Conservation (phyloP, 495 filamentous ascomycete genomes). For the Tuber aestivum region DNA sequence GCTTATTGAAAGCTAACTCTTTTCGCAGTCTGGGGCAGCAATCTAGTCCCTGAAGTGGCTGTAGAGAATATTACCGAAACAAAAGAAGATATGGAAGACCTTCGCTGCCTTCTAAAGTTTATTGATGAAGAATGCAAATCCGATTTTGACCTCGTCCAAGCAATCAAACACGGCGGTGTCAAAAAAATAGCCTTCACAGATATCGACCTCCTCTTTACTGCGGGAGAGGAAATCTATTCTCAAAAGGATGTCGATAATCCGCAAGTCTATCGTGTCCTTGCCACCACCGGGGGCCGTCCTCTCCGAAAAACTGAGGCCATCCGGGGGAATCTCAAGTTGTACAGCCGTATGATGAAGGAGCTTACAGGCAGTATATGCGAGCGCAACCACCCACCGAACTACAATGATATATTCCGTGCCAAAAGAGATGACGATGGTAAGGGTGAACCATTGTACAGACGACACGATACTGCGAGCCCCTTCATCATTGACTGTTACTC, state of each 20-base stretch:
- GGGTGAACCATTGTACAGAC: background rate
- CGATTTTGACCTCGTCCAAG: background rate
- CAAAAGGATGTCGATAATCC: background rate
- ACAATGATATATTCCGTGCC: background rate
- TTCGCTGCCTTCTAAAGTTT: background rate
- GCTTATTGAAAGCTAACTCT: background rate
- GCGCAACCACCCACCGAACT: background rate
- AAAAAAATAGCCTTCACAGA: background rate
- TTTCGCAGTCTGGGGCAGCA: background rate
- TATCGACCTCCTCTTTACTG: background rate
- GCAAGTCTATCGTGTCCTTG: background rate
- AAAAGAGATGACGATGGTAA: background rate
- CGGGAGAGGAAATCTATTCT: background rate
- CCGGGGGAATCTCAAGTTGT: background rate
- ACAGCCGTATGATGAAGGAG: background rate
- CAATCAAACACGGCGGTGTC: background rate
- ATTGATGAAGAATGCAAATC: background rate
- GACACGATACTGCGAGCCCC: background rate
- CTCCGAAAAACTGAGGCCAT: background rate
- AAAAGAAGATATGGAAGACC: background rate
- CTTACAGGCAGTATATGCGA: background rate
- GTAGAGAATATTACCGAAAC: background rate
- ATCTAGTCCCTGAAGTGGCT: background rate
- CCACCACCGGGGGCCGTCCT: background rate
- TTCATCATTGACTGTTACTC: slow-evolving; percentile 1